Evolutionary conservation across 352 stramenopile species (phyloP), one percentile per base, ranked within the genome.

Genomic region (Phytophthora niederhauseri): DNA sequence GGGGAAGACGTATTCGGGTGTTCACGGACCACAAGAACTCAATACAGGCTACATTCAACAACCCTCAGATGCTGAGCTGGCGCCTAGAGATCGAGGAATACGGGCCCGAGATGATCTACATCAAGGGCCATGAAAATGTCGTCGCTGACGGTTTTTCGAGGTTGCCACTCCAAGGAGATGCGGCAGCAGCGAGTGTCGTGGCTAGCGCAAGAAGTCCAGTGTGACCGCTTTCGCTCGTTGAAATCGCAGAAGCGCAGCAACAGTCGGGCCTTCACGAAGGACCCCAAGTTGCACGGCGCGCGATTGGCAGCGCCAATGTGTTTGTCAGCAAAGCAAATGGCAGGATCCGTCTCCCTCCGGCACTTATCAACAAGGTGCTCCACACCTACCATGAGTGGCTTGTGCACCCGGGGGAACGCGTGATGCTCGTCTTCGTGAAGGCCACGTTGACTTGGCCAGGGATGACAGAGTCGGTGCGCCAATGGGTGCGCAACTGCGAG

Each of bases 311-410:
- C 11, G 14, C 53, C 19, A 59, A 34, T 5, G 53, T 59, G n/a
- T 19, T 59, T 36, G 53, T 59, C 53, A 59, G 31, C 34, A 59
- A 17, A 15, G 53, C 28, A 22, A 49, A 34, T 14, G 53, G 34
- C 9, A 50, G 20, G 31, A 36, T 59, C n/a, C 3, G 50, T 36
- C 14, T 59, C 8, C 53, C 17, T 12, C 26, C 11, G 70, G 75
- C 11, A 87, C 91, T 64, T 30, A 30, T 58, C 15, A 30, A n/a
- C 9, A 49, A 45, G 14, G 19, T 49, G 5, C 20, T 59, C 11
- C n/a, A 31, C 7, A 49, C 53, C 1, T 59, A 59, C 19, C 53
- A 59, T 31, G 14, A 59, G 4, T 49, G 53, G 19, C 34, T 59
- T 6, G 8, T 58, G 1, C 52, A 58, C 31, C 52, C 52, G 17